Conservation (phyloP, 345 rosid species). For the Euphorbia peplus region DNA sequence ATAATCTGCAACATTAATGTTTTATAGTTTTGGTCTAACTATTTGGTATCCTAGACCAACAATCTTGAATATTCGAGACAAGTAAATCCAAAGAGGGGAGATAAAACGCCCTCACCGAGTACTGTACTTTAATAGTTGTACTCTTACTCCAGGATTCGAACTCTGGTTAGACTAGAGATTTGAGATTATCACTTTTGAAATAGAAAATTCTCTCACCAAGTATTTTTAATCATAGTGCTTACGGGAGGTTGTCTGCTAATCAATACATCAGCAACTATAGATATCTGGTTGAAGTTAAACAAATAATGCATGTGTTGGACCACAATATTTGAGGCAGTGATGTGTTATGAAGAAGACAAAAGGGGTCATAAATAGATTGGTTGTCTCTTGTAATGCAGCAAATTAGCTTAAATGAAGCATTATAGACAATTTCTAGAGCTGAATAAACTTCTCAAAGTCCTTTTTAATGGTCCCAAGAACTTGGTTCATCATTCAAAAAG, state of each 20-base stretch:
- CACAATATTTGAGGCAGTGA: conserved; percentile 42
- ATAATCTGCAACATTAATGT: conserved; percentile 18
- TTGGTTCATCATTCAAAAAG: conserved; percentile 10
- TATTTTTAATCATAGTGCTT: no score
- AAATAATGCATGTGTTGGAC: conserved; percentile 20
- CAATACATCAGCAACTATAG: conserved; percentile 30
- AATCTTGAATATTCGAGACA: no score
- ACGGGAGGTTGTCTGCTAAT: no score
- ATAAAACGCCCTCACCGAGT: no score
- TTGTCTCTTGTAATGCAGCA: conserved; percentile 44
- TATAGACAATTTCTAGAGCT: conserved; percentile 20
- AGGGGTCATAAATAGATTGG: conserved; percentile 39
- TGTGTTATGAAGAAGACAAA: conserved; percentile 39
- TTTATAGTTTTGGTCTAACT: no score
- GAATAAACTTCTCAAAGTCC: conserved; percentile 25
- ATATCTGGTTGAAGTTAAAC: conserved; percentile 28
- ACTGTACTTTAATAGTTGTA: no score
- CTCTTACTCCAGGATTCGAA: conserved; percentile 14
- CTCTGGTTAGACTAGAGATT: no score
- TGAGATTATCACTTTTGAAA: no score
- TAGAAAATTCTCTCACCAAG: no score
- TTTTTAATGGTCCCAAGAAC: conserved; percentile 19
- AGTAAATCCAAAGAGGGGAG: no score
- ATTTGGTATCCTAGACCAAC: no score
- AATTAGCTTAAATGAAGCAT: conserved; percentile 25